Evolutionary conservation across 306 rosid genomes (phyloP).

Genomic region (Vigna unguiculata): DNA sequence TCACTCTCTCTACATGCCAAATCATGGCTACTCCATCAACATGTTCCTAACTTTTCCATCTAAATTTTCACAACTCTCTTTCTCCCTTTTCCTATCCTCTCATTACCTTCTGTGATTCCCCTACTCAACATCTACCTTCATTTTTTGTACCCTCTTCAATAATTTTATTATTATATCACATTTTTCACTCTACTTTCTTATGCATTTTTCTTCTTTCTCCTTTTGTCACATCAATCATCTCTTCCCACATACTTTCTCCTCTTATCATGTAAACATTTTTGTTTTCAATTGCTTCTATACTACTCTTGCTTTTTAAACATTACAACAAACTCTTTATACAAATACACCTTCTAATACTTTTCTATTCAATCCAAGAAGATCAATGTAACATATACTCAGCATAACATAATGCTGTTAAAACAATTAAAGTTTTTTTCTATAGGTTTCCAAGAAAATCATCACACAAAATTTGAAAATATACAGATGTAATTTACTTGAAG

Average conservation of each 20-base stretch:
- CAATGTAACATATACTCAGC: no score
- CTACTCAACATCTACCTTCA: slow-evolving; percentile 29
- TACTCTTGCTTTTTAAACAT: no score
- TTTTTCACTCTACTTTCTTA: neutral
- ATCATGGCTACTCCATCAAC: slow-evolving; percentile 44
- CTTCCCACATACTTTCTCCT: neutral
- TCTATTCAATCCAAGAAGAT: no score
- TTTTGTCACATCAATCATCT: neutral
- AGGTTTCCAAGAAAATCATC: no score
- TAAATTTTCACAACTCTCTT: slow-evolving; percentile 8
- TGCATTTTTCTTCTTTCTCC: neutral
- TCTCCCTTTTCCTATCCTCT: slow-evolving; percentile 10
- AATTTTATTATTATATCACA: neutral
- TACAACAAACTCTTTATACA: no score
- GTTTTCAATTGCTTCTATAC: no score
- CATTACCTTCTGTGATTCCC: slow-evolving; percentile 13
- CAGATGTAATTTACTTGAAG: no score
- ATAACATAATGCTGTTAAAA: no score
- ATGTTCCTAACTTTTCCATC: slow-evolving; percentile 36
- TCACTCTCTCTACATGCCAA: slow-evolving; percentile 16
- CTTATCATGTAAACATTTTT: neutral
- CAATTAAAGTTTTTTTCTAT: no score
- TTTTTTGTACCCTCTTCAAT: neutral
- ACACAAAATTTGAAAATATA: no score
- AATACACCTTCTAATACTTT: no score